Conservation (phyloP, 2,329 filamentous ascomycete genomes). For the Penicillium sp. region DNA sequence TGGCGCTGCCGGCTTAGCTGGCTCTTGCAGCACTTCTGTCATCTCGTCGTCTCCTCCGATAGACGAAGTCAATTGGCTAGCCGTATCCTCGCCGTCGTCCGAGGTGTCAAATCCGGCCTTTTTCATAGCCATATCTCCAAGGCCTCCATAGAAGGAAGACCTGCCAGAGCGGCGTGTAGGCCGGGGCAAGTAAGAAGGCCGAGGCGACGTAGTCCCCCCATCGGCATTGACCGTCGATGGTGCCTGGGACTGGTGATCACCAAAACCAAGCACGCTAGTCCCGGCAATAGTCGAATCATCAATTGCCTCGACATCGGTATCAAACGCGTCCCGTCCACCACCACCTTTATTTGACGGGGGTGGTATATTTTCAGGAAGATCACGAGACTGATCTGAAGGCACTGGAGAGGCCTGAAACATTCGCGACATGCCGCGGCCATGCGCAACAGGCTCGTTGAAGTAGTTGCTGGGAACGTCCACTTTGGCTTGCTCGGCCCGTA, state of each 20-base stretch:
- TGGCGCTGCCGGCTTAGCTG: conserved; percentile 4
- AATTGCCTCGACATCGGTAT: conserved; percentile 49
- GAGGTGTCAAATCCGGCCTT: conserved; percentile 41
- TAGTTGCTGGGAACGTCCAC: conserved; percentile 39
- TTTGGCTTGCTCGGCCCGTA: conserved; percentile 41
- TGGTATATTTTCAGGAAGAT: conserved; percentile 12
- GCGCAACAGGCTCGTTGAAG: conserved; percentile 27
- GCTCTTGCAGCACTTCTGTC: conserved; percentile 33
- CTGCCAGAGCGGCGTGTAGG: conserved; percentile 32
- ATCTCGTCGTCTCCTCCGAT: conserved; percentile 37
- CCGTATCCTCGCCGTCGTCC: conserved; percentile 38
- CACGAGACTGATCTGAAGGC: conserved; percentile 22
- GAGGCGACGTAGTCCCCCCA: conserved; percentile 27
- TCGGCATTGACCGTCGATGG: conserved; percentile 25
- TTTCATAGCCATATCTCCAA: conserved; percentile 42
- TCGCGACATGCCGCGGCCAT: conserved; percentile 21
- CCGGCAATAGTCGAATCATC: conserved; percentile 49
- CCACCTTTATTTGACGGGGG: conserved; percentile 19
- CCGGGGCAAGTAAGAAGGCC: conserved; percentile 30
- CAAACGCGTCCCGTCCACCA: conserved; percentile 42
- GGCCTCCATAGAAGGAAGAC: conserved; percentile 38
- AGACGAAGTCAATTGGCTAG: conserved; percentile 37
- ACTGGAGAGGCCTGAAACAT: conserved; percentile 24
- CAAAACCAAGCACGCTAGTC: conserved; percentile 43
- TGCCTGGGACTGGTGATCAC: conserved; percentile 35